phyloP scores from a whole-genome alignment of 345 rosid species.

The Brassica juncea region DNA sequence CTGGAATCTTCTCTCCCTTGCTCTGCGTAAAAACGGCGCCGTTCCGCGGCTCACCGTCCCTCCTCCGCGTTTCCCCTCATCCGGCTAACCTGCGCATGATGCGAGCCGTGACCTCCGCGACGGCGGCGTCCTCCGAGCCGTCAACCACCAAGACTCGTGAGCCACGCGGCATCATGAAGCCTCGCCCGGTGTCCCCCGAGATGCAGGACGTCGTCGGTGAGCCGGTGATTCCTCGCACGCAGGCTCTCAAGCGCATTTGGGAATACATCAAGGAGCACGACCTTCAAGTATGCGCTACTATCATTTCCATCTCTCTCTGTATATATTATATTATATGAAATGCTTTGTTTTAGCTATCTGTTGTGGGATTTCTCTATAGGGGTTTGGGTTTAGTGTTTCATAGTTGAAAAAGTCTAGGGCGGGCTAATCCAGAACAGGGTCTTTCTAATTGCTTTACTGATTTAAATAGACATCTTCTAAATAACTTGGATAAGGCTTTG shows the following conservation, averaged over 20 bases:
- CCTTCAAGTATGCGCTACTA: slow-evolving; percentile 64
- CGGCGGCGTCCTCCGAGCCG: slow-evolving; percentile 56
- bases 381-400: not conserved
- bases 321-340: not conserved
- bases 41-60: slow-evolving; percentile 20
- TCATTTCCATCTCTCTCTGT: not conserved
- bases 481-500: slow-evolving; percentile 19
- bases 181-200: slow-evolving; percentile 80
- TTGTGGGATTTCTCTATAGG: not conserved
- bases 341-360: not conserved
- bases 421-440: not conserved
- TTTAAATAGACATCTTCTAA: not conserved
- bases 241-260: slow-evolving; percentile 87
- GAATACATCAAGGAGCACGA: slow-evolving; percentile 82
- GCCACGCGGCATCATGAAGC: slow-evolving; percentile 86
- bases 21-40: slow-evolving; percentile 48
- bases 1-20: slow-evolving; percentile 47
- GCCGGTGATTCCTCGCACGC: slow-evolving; percentile 84
- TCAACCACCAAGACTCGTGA: slow-evolving; percentile 48
- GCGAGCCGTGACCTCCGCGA: slow-evolving; percentile 53
- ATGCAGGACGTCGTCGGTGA: slow-evolving; percentile 85
- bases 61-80: not conserved
- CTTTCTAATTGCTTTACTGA: not conserved
- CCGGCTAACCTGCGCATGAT: slow-evolving; percentile 38
- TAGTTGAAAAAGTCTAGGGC: not conserved